Conservation (phyloP, 768 basidiomycete genomes). For the Chiua virens region DNA sequence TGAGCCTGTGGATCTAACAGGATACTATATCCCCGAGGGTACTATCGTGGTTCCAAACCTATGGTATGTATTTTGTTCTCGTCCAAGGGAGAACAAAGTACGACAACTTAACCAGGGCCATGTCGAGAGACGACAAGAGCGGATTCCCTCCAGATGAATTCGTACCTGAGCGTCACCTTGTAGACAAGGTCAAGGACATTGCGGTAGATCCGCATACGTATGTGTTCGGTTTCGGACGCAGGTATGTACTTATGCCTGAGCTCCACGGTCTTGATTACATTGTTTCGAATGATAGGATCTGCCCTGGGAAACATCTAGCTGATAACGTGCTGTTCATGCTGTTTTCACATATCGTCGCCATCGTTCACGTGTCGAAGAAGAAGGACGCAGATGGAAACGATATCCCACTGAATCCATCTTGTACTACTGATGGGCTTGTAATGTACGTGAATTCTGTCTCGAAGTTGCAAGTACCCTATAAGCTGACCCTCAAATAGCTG, state of each 20-base stretch:
- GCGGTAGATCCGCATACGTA: constrained; percentile 12
- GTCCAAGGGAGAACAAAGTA: no score
- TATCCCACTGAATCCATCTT: background rate
- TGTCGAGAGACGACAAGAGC: constrained; percentile 15
- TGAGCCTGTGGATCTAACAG: no score
- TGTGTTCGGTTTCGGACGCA: constrained; percentile 9
- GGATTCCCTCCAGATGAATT: constrained; percentile 17
- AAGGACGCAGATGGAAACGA: constrained; percentile 8
- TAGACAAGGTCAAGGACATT: constrained; percentile 1
- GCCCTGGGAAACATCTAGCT: constrained; percentile 11
- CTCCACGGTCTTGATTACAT: background rate
- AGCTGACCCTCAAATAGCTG: background rate
- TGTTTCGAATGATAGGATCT: constrained; percentile 1
- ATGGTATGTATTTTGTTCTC: constrained; percentile 6
- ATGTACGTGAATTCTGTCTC: background rate
- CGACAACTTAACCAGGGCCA: constrained; percentile 6
- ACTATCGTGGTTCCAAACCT: constrained; percentile 16
- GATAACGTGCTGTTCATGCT: constrained; percentile 11
- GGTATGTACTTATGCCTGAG: background rate
- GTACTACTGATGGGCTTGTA: constrained; percentile 5
- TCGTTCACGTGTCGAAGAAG: constrained; percentile 7
- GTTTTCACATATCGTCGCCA: constrained; percentile 7
- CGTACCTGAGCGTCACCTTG: no score
- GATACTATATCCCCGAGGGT: no score
- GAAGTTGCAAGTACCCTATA: background rate